These are phyloP conservation scores for Suillus clintonianus DNA, from an alignment of 768 basidiomycete species.

Conservation along the genomic window DNA sequence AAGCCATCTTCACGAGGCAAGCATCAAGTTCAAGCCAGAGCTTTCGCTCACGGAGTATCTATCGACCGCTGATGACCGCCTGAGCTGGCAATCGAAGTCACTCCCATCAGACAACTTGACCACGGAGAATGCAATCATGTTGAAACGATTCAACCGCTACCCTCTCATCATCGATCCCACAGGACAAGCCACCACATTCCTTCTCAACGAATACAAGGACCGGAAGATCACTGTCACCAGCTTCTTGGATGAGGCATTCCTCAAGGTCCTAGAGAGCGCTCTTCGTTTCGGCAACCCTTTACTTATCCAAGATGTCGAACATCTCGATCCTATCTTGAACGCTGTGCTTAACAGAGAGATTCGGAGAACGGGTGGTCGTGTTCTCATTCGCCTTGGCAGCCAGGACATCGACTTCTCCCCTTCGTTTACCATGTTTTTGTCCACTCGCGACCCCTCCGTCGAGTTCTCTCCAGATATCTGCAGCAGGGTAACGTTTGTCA, in stretches of 20 bases:
- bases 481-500: conserved; percentile 94
- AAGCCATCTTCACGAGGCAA: conserved; percentile 83
- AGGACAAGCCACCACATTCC: conserved; percentile 93
- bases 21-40: conserved; percentile 89
- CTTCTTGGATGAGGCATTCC: conserved; percentile 98
- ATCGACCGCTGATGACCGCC: conserved; percentile 94
- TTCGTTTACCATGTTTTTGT: conserved; percentile 99
- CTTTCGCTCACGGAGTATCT: conserved; percentile 94
- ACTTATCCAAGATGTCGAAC: conserved; percentile 97
- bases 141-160: conserved; percentile 96
- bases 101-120: conserved; percentile 96
- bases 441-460: conserved; percentile 94
- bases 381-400: conserved; percentile 92
- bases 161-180: conserved; percentile 98
- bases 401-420: conserved; percentile 99
- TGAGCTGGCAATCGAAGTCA: conserved; percentile 93
- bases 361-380: conserved; percentile 92
- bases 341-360: conserved; percentile 97
- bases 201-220: conserved; percentile 92
- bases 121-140: conserved; percentile 99
- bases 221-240: conserved; percentile 98
- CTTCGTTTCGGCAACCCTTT: conserved; percentile 97
- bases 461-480: conserved; percentile 99
- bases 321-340: conserved; percentile 96
- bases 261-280: conserved; percentile 98